phyloP scores from a whole-genome alignment of 768 basidiomycete genomes.

The Podaxis mareebaensis region DNA sequence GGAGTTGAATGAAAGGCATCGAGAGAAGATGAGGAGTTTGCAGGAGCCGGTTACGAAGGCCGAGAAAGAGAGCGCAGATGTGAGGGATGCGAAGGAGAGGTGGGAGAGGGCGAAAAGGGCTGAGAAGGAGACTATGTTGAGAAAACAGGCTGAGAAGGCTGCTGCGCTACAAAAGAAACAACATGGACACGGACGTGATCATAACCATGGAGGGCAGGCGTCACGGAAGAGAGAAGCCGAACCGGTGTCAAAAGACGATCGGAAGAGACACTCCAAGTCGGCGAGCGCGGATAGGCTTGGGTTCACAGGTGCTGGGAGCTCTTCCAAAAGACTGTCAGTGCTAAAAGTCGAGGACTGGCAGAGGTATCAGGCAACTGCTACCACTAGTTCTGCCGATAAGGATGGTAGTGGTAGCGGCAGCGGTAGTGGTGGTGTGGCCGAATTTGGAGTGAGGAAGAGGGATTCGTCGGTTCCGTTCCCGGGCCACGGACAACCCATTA shows the following conservation, averaged over 20 bases:
- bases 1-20: constrained; percentile 83
- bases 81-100: constrained; percentile 72
- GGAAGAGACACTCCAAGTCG: constrained; percentile 48
- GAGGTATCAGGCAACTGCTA: constrained; percentile 58
- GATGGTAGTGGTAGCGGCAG: constrained; percentile 10
- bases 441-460: constrained; percentile 28
- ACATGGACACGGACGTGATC: constrained; percentile 28
- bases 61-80: constrained; percentile 72
- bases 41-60: constrained; percentile 85
- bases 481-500: constrained; percentile 22
- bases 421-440: constrained; percentile 18
- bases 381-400: constrained; percentile 21
- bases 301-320: constrained; percentile 36
- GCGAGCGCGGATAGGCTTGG: constrained; percentile 66
- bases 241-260: constrained; percentile 25
- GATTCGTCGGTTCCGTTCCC: constrained; percentile 62
- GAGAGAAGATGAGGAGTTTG: constrained; percentile 78
- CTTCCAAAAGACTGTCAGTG: constrained; percentile 68
- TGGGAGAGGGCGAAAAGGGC: constrained; percentile 79
- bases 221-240: constrained; percentile 33
- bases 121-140: constrained; percentile 74
- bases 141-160: constrained; percentile 72
- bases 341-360: constrained; percentile 89
- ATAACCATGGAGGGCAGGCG: constrained; percentile 37
- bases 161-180: constrained; percentile 55